These are phyloP conservation scores for Podila horticola DNA, from an alignment of 192 early-diverging fungal species.

Conservation along the genomic window DNA sequence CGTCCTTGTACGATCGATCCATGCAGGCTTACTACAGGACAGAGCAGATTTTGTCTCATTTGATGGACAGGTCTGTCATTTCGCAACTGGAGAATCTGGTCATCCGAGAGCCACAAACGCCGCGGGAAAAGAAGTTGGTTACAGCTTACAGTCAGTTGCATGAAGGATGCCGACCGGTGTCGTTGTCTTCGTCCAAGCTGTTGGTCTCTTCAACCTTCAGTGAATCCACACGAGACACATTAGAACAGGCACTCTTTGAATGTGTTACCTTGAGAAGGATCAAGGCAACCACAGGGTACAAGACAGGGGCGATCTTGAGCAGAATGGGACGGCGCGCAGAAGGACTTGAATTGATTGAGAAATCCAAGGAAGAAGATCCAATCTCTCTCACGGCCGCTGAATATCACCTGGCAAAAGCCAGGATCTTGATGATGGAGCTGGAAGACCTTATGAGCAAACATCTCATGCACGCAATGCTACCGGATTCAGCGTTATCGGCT, in stretches of 20 bases:
- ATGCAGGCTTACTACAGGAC: conserved; percentile 58
- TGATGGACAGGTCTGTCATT: conserved; percentile 67
- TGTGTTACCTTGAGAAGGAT: conserved; percentile 31
- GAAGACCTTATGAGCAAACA: conserved; percentile 35
- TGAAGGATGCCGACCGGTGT: background rate
- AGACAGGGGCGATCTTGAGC: conserved; percentile 22
- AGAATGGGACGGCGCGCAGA: conserved; percentile 7
- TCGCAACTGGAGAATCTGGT: conserved; percentile 58
- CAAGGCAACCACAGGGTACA: conserved; percentile 36
- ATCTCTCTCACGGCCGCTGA: conserved; percentile 12
- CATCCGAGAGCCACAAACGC: conserved; percentile 60
- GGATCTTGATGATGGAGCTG: conserved; percentile 29
- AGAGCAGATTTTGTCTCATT: conserved; percentile 56
- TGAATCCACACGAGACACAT: background rate
- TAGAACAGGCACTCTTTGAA: conserved; percentile 28
- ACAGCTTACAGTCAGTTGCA: background rate
- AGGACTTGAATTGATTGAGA: conserved; percentile 21
- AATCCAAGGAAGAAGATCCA: conserved; percentile 22
- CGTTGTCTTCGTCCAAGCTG: background rate
- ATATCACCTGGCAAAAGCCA: conserved; percentile 29
- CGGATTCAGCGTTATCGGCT: conserved; percentile 33
- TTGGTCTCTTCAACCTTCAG: background rate
- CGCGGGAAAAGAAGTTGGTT: conserved; percentile 54
- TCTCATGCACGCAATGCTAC: conserved; percentile 31
- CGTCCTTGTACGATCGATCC: conserved; percentile 55